Base-by-base conservation (phyloP, 495 filamentous ascomycete species). In the Penicillium macrosclerotiorum region DNA sequence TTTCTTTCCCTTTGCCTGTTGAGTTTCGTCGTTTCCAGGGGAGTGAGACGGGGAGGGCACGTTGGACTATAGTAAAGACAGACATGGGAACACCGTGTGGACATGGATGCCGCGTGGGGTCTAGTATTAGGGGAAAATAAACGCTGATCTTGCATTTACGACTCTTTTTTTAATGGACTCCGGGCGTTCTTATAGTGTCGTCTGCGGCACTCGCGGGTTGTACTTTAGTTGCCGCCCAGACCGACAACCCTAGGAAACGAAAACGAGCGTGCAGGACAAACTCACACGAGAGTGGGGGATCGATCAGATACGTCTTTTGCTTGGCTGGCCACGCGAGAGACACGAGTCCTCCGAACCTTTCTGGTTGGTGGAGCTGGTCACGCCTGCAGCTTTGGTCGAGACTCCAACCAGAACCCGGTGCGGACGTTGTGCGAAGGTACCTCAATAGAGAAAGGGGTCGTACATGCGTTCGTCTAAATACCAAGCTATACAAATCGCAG, bases 301-400 rank as follows among this genome's bases (percentile, higher is more conserved):
- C 39, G 43, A 49, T 47, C 47, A 47, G 48, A 45, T 34, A 49
- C 48, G 24, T 44, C 31, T 44, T 51, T 31, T 61, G 39, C 46
- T 56, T 60, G 52, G 55, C 40, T 55, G 43, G 37, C 52, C 59
- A 60, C 52, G 55, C 59, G 55, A 49, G 35, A 60, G 37, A 47
- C 27, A 46, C 13, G 24, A 50, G 27, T 45, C 5, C 22, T 3
- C 35, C 26, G 29, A 45, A 37, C 32, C 24, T 11, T 20, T 30
- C 19, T 57, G 57, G 52, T 55, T 55, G 56, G 57, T 32, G 37
- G 41, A 42, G 51, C 40, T 37, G 20, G 12, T 24, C 30, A 27
- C 23, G 35, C 17, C 53, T 63, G 57, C 59, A 55, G 45, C 26
- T 27, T 48, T 45, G 56, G 59, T 54, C 53, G 37, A 47, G 42